Conservation (phyloP, 2,329 filamentous ascomycete genomes). For the Hymenotorrendiella dingleyae region DNA sequence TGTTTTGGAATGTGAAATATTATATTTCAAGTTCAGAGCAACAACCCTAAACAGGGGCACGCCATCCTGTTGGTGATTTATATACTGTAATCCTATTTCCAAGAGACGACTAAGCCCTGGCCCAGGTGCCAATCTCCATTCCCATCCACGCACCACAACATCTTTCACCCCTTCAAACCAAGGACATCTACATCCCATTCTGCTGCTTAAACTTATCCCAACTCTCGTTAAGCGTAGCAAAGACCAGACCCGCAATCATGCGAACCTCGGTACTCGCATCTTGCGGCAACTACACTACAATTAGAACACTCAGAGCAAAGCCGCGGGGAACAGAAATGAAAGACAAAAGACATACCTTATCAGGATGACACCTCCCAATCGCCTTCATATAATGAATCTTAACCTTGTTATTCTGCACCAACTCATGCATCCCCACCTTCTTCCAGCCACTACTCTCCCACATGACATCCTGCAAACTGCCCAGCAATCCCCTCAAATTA, state of each 20-base stretch:
- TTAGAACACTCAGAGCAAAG: no score
- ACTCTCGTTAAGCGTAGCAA: constrained; percentile 63
- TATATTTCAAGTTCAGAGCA: no score
- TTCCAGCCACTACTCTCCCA: constrained; percentile 96
- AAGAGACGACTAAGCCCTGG: no score
- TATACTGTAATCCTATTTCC: no score
- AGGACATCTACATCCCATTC: constrained; percentile 49
- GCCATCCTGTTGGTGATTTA: no score
- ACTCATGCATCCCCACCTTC: constrained; percentile 88
- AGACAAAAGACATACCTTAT: constrained; percentile 67
- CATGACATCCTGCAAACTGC: constrained; percentile 79
- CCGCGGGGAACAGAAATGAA: not conserved
- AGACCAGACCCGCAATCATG: constrained; percentile 61
- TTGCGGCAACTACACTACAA: constrained; percentile 48
- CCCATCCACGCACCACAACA: no score
- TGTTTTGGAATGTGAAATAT: no score
- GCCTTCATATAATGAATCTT: constrained; percentile 99
- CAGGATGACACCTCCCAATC: constrained; percentile 95
- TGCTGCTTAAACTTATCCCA: constrained; percentile 70
- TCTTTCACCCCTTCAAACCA: no score
- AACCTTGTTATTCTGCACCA: constrained; percentile 89
- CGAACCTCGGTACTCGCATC: constrained; percentile 59
- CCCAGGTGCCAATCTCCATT: no score
- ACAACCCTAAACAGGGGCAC: no score
- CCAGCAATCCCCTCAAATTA: constrained; percentile 81